Evolutionary conservation across 352 stramenopile species (phyloP), one percentile per base, ranked within the genome.

Genomic region (Phytophthora agathidicida): DNA sequence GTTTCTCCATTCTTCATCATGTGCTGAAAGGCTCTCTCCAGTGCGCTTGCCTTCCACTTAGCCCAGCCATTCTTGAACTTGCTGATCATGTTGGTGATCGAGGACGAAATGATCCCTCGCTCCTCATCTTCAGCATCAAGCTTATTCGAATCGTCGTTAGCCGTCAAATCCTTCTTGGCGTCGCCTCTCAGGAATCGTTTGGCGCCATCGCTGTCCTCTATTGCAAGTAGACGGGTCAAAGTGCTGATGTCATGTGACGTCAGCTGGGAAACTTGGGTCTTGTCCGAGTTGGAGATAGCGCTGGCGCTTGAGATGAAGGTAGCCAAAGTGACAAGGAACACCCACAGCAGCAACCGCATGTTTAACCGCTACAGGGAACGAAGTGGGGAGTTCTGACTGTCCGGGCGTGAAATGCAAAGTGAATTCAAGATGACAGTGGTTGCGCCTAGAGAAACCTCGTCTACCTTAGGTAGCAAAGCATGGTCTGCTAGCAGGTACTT

Each of bases 311-410:
- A 60, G 3, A 59, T 10, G 26, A 50, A 43, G 8, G 42, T 42
- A n/a, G 49, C 33, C 13, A 47, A 31, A 20, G 27, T 54, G 24
- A 55, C 10, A 3, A 65, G n/a, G 19, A 65, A 11, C 20, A 53
- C 33, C 47, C 41, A 65, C 19, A 59, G 3, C 31, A 60, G 30
- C 17, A 65, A 37, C 16, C 48, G 32, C 57, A 65, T 65, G n/a
- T 19, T 49, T 31, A 33, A 26, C 28, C n/a, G n/a, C 19, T 14
- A 33, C 7, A 24, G 3, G 22, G 19, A 24, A 26, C 24, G 23
- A 44, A 42, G n/a, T 38, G 22, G 26, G 9, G 39, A 32, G 35
- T 31, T 32, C 32, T n/a, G 14, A 30, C n/a, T n/a, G n/a, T n/a
- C n/a, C n/a, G n/a, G 3, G 26, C 8, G 54, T 20, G 17, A 48